phyloP scores from a whole-genome alignment of 2,329 filamentous ascomycete species.

The Fusarium vanettenii region DNA sequence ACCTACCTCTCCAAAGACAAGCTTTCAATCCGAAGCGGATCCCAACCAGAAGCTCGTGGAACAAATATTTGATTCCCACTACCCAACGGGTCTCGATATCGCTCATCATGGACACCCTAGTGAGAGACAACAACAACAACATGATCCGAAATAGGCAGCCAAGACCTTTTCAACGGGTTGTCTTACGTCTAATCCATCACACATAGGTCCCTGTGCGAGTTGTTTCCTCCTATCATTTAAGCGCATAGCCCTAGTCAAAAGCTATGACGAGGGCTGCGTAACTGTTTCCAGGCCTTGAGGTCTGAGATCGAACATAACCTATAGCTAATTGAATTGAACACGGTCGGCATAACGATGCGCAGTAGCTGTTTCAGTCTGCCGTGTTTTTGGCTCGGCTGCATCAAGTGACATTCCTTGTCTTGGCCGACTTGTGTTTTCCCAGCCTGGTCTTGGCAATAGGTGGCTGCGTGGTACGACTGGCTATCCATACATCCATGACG shows the following conservation, averaged over 20 bases:
- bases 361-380: too few relatives aligned
- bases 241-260: neutral
- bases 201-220: neutral
- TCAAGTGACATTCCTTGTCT: too few relatives aligned
- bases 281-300: neutral
- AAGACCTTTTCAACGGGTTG: neutral
- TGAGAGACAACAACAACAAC: neutral
- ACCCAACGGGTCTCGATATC: neutral
- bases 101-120: neutral
- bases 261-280: too few relatives aligned
- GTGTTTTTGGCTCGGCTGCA: too few relatives aligned
- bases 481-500: too few relatives aligned
- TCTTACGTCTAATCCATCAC: neutral
- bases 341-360: too few relatives aligned
- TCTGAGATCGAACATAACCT: neutral
- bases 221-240: neutral
- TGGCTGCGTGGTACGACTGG: too few relatives aligned
- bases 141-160: neutral
- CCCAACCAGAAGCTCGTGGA: neutral
- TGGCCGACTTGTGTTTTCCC: too few relatives aligned
- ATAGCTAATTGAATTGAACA: too few relatives aligned
- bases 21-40: neutral
- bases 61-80: neutral
- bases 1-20: neutral
- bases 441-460: too few relatives aligned